Evolutionary conservation across 179 eudicot species (phyloP).

Genomic region (Spergularia azorica): DNA sequence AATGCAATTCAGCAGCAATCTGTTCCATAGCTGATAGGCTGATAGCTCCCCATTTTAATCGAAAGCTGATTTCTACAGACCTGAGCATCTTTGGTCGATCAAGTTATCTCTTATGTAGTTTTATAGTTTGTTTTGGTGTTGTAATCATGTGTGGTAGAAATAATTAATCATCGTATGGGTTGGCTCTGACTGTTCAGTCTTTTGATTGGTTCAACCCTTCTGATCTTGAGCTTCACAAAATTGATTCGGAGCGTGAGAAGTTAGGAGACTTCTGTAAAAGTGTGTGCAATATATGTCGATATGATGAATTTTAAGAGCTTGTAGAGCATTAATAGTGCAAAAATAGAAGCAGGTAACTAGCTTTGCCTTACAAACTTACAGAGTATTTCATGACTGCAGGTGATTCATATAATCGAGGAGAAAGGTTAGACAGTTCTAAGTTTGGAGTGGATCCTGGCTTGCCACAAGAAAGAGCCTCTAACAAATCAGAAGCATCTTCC

Average conservation of each 20-base stretch:
- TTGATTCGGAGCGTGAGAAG: neutral
- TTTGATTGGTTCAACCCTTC: neutral
- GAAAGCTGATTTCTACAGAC: no score
- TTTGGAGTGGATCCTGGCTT: constrained; percentile 88
- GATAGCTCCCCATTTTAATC: no score
- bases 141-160: neutral
- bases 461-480: constrained; percentile 44
- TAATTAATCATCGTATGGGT: neutral
- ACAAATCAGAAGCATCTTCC: constrained; percentile 37
- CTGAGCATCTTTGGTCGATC: no score
- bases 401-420: constrained; percentile 81
- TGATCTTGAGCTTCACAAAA: no score
- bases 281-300: constrained; percentile 10
- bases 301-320: constrained; percentile 2
- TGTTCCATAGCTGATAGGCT: no score
- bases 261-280: neutral
- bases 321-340: neutral
- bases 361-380: neutral
- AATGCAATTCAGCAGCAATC: no score
- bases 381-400: constrained; percentile 43
- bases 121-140: no score
- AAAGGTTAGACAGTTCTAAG: constrained; percentile 68
- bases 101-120: no score
- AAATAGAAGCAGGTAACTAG: neutral
- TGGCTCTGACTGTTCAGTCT: neutral